These are phyloP conservation scores for Tirmania nivea DNA, from an alignment of 495 filamentous ascomycete species.

Conservation along the genomic window DNA sequence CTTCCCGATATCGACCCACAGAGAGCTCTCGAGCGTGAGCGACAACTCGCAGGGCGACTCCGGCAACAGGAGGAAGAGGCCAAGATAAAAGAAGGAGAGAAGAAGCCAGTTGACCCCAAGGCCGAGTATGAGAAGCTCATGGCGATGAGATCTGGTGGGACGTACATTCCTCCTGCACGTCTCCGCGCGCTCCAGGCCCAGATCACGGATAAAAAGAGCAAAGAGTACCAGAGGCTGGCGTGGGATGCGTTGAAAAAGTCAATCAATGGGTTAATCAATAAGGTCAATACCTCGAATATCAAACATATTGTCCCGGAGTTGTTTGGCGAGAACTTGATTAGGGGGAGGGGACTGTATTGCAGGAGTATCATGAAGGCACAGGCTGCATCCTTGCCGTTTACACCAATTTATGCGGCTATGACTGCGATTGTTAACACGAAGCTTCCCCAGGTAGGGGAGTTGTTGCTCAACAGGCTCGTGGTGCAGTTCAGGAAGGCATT, in stretches of 20 bases:
- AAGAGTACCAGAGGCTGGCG: conserved; percentile 97
- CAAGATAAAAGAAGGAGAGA: conserved; percentile 64
- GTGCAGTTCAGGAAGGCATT: conserved; percentile 90
- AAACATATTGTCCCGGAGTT: conserved; percentile 90
- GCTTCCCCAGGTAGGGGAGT: conserved; percentile 76
- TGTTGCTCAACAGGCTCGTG: conserved; percentile 66
- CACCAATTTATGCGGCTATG: conserved; percentile 84
- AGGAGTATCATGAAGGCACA: conserved; percentile 94
- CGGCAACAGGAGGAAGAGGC: conserved; percentile 33
- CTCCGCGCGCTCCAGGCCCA: conserved; percentile 82
- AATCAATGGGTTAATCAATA: conserved; percentile 97
- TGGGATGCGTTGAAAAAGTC: conserved; percentile 98
- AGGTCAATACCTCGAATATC: conserved; percentile 93
- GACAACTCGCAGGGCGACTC: conserved; percentile 38
- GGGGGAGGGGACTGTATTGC: conserved; percentile 82
- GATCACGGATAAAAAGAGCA: conserved; percentile 85
- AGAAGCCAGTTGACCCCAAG: conserved; percentile 43
- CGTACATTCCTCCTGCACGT: conserved; percentile 82
- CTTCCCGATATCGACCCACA: conserved; percentile 32
- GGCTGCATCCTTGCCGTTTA: conserved; percentile 88
- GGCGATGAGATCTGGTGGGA: conserved; percentile 78
- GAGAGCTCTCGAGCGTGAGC: conserved; percentile 37
- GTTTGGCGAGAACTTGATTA: conserved; percentile 80
- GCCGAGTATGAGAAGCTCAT: conserved; percentile 80
- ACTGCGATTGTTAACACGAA: conserved; percentile 95